Evolutionary conservation across 768 basidiomycete genomes (phyloP), one percentile per base, ranked within the genome.

Genomic region (Coprinellus aureogranulatus): DNA sequence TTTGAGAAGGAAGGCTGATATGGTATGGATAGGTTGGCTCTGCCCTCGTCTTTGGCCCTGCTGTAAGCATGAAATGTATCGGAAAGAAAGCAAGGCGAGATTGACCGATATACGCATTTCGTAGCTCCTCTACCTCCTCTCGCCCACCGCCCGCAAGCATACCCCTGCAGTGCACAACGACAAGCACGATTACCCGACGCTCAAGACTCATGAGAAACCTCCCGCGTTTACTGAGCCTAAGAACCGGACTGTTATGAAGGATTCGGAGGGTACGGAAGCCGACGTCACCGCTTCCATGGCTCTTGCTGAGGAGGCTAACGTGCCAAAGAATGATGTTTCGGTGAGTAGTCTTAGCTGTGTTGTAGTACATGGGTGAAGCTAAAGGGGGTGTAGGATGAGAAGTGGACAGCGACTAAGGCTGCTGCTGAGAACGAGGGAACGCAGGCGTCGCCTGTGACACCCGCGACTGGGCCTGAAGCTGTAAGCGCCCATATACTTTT

Each of bases 181-280:
- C 66, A 65, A 70, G 59, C 72, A 70, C 31, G 70, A 75, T 23
- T 68, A 61, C 60, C 70, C 70, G 53, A 59, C 63, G 1, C 34
- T 63, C 67, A 42, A 62, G 67, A 52, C 57, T 61, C 47, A 55
- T 23, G 20, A 10, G 22, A 16, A 23, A 16, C 26, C 22, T 11
- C 28, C 25, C n/a, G 4, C 48, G 16, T 49, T 23, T n/a, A 44
- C 67, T 10, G 65, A 64, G 14, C 52, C 54, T 46, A 59, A 62
- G 30, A 57, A 64, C 12, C 48, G 40, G 50, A 68, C 70, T 30
- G 53, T 69, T 23, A 63, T 77, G 67, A 73, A 69, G 62, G 77
- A 79, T 46, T 73, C 71, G 58, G 76, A 78, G 57, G 77, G 74
- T 39, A 72, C 65, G 37, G 69, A 68, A 40, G 76, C 71, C n/a